Evolutionary conservation across 1,139 yeast genomes (phyloP), one percentile per base, ranked within the genome.

Genomic region (Debaryomyces nepalensis): DNA sequence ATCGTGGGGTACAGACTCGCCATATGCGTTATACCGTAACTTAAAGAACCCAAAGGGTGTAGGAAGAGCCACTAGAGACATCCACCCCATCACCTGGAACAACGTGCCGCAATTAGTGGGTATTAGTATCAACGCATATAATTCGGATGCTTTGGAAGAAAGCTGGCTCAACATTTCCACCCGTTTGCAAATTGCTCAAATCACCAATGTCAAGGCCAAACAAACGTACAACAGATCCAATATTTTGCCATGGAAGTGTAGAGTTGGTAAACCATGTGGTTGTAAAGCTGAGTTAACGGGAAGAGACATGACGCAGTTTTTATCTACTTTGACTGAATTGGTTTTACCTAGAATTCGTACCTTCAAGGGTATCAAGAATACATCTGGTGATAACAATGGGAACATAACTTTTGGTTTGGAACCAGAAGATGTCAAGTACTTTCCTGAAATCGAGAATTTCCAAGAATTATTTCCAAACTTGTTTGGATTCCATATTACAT

Each of bases 301-400:
- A 36, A 78, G 85, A 50, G 88, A 88, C 44, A 87, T 91, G 85
- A 70, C 82, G 43, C 97, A 90, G 66, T 93, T 95, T 59, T 62
- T 95, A 46, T 68, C 86, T 16, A 93, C 99, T 1, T 70, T 95
- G 56, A 81, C 95, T 1, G 99, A 95, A 65, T 73, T 95, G 53
- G 99, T 95, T 21, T 76, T 93, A 54, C 99, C 99, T 39, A 81
- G 97, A 66, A 82, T 91, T 47, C 86, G 96, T 77, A 88, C 91
- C 37, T 93, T 87, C 65, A 70, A 73, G 50, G 98, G 98, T 39
- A 75, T 95, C 42, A 78, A 82, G 37, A 81, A 81, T 62, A 72
- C 79, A 34, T 71, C 93, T 3, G 99, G 99, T 47, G 98, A 91
- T 63, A 73, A 79, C 43, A 78, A 75, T 55, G 99, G 99, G 42